These are phyloP conservation scores for Margaritispora aquatica DNA, from an alignment of 495 filamentous ascomycete genomes.

Conservation along the genomic window DNA sequence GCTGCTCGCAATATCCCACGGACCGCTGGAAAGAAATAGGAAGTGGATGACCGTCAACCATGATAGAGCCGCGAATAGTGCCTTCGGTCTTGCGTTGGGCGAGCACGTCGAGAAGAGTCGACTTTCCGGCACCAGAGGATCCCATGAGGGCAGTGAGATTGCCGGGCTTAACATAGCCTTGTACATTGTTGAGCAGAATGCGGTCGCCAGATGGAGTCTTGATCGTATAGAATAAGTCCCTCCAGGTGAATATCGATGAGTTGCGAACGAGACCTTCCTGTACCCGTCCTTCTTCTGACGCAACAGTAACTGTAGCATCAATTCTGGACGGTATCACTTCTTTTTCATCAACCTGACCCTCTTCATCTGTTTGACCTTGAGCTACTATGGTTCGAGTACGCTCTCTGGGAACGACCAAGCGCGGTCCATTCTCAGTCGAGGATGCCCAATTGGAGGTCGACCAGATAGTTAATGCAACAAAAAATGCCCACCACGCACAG, in stretches of 20 bases:
- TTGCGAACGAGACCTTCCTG: constrained; percentile 30
- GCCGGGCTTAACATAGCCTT: constrained; percentile 72
- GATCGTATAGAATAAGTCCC: constrained; percentile 54
- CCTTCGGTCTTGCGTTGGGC: constrained; percentile 67
- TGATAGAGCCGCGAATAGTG: constrained; percentile 64
- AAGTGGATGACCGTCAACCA: constrained; percentile 62
- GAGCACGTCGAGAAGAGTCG: constrained; percentile 36
- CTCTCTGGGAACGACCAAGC: background rate
- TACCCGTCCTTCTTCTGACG: background rate
- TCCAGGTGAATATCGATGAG: constrained; percentile 51
- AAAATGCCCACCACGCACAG: constrained; percentile 43
- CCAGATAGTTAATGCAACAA: background rate
- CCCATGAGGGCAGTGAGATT: constrained; percentile 72
- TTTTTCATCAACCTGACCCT: background rate
- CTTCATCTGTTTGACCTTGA: background rate
- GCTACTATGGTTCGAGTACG: background rate
- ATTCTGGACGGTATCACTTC: background rate
- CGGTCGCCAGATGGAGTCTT: constrained; percentile 51
- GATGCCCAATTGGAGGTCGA: constrained; percentile 49
- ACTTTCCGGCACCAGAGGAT: constrained; percentile 52
- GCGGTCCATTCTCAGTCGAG: constrained; percentile 66
- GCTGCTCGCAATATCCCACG: constrained; percentile 77
- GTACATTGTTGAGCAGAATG: constrained; percentile 62
- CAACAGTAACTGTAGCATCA: background rate
- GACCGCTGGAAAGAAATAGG: constrained; percentile 72